Evolutionary conservation across 371 early-diverging fungal species (phyloP).

Genomic region (Mortierella sp.): DNA sequence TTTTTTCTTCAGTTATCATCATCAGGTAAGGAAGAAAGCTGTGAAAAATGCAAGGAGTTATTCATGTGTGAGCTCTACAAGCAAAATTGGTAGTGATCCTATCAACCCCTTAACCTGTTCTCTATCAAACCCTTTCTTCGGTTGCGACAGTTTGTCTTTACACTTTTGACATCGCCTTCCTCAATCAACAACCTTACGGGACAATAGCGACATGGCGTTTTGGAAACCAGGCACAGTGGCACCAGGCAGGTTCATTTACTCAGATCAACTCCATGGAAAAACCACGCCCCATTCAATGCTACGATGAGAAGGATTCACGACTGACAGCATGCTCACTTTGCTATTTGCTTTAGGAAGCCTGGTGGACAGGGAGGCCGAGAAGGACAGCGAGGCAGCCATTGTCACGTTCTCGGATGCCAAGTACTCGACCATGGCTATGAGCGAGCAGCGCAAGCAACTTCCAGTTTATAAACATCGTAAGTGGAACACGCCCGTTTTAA

Average conservation of each 20-base stretch:
- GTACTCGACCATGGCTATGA: constrained; percentile 62
- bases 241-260: constrained; percentile 62
- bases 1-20: no score
- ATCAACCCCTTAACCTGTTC: neutral
- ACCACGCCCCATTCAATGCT: neutral
- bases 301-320: neutral
- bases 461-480: constrained; percentile 72
- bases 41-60: no score
- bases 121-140: neutral
- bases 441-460: constrained; percentile 68
- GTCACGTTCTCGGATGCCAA: constrained; percentile 63
- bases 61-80: no score
- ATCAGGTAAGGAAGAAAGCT: no score
- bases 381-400: constrained; percentile 66
- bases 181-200: neutral
- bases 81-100: no score
- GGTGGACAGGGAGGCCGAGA: constrained; percentile 75
- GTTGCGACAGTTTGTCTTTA: neutral
- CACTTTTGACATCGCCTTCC: neutral
- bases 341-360: constrained; percentile 65
- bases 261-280: neutral
- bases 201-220: constrained; percentile 62
- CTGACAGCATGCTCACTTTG: neutral
- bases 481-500: neutral
- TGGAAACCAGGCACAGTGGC: constrained; percentile 80